Evolutionary conservation across 495 filamentous ascomycete genomes (phyloP).

Genomic region (Filosporella fistucella): DNA sequence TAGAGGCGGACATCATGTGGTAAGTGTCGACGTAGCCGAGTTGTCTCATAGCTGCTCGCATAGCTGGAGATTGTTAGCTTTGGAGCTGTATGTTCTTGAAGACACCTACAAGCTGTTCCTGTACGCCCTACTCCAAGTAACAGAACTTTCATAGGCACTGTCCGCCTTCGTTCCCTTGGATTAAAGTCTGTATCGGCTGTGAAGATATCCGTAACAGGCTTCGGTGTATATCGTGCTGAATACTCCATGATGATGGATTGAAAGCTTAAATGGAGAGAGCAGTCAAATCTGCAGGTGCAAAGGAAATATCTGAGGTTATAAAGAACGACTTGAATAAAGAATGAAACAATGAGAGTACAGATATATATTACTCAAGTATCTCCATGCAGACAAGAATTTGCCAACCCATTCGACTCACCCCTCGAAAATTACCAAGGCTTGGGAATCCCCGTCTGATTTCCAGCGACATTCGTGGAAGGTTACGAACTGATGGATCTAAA

Average conservation of each 20-base stretch:
- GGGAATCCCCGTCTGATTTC: no score
- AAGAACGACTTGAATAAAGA: no score
- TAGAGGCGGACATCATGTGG: constrained; percentile 62
- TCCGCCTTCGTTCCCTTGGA: constrained; percentile 55
- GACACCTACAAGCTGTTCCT: constrained; percentile 58
- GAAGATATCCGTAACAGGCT: constrained; percentile 35
- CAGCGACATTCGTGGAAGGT: no score
- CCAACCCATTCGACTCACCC: no score
- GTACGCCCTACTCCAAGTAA: constrained; percentile 59
- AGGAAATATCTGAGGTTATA: no score
- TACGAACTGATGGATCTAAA: no score
- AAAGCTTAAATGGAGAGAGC: background rate
- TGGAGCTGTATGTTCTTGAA: background rate
- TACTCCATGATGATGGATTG: constrained; percentile 22
- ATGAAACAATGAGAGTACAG: no score
- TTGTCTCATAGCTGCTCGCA: constrained; percentile 52
- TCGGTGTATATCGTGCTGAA: constrained; percentile 27
- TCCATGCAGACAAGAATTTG: no score
- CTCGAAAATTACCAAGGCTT: no score
- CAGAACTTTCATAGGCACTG: constrained; percentile 63
- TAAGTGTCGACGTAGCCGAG: constrained; percentile 60
- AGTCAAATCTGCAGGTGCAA: no score
- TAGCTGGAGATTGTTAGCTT: constrained; percentile 32
- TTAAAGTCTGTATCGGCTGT: constrained; percentile 58
- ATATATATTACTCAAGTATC: no score